Evolutionary conservation across 192 early-diverging fungal genomes (phyloP), one percentile per base, ranked within the genome.

Genomic region (Dispira simplex): DNA sequence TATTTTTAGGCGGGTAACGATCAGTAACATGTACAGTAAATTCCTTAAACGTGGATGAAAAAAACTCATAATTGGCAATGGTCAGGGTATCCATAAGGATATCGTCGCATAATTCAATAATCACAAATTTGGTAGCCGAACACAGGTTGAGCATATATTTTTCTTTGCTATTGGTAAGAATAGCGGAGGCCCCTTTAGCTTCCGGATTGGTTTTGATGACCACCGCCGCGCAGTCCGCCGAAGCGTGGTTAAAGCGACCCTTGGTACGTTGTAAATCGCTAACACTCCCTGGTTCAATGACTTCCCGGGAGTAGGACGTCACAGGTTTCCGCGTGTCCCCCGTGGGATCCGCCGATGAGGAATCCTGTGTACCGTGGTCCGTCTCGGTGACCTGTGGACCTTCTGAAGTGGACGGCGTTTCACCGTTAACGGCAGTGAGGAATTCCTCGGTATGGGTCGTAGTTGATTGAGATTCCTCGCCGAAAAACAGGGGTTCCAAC

Each of bases 21-120:
- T 89, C 81, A 53, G 81, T 77, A 45, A 90, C 83, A 55, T 81
- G 89, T 0, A 97, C 80, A 48, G 82, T 75, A 70, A 92, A 83
- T 46, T 96, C 86, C 65, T 90, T 89, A 68, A 95, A 95, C 1
- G 88, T 95, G 52, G 87, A 90, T 0, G 89, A 91, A 67, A 99
- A 99, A 69, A 95, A 94, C 73, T 99, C 97, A 67, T 87, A 94
- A 72, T 97, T 97, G 54, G 89, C 97, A 48, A 99, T 67, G 16
- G 87, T 81, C 58, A 99, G 68, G 1, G 90, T 83, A 70, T 96
- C 90, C 23, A 99, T 85, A 8, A 95, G 70, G 62, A 97, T 94
- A 21, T 88, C 88, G 66, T 97, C 85, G 72, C 97, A 99, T 6
- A 99, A 79, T 73, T 96, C 91, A 14, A 97, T 79, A n/a, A 91